Conservation (phyloP, 176 grass and related monocot genomes). For the Secale cereale region DNA sequence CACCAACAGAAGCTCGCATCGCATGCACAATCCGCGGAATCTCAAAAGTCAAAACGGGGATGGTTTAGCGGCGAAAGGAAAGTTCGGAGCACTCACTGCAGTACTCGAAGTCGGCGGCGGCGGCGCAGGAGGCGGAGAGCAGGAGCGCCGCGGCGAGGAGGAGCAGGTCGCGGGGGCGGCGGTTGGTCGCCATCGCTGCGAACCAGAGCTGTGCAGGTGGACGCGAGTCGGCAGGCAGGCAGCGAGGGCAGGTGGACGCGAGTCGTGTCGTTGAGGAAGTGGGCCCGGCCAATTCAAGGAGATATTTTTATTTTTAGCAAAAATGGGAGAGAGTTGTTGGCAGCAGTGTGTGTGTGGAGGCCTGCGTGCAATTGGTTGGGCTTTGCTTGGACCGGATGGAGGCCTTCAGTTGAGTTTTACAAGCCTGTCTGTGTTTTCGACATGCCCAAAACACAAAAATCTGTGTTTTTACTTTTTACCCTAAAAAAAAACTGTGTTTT, state of each 20-base stretch:
- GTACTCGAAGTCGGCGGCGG: constrained; percentile 44
- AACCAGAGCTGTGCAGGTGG: not conserved
- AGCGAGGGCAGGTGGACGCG: constrained; percentile 1
- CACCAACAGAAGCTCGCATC: not conserved
- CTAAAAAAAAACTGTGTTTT: too few species aligned
- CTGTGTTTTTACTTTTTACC: too few species aligned
- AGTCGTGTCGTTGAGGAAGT: not conserved
- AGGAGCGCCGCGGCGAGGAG: constrained; percentile 18
- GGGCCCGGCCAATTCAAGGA: too few species aligned
- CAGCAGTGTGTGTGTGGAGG: too few species aligned
- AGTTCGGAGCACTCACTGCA: constrained; percentile 37
- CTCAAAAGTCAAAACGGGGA: not conserved
- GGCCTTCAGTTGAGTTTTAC: too few species aligned
- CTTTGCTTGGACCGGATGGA: not conserved
- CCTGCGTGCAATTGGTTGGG: too few species aligned
- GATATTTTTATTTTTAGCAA: too few species aligned
- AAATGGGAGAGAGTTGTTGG: too few species aligned
- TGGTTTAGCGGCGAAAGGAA: not conserved
- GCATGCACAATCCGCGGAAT: not conserved
- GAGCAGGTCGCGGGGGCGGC: not conserved
- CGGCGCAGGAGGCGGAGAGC: constrained; percentile 1
- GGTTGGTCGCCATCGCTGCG: constrained; percentile 26
- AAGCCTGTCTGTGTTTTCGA: too few species aligned
- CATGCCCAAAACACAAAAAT: too few species aligned
- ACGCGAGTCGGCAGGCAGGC: too few species aligned